phyloP scores from a whole-genome alignment of 257 asterid genomes.

The Nicotiana benthamiana region DNA sequence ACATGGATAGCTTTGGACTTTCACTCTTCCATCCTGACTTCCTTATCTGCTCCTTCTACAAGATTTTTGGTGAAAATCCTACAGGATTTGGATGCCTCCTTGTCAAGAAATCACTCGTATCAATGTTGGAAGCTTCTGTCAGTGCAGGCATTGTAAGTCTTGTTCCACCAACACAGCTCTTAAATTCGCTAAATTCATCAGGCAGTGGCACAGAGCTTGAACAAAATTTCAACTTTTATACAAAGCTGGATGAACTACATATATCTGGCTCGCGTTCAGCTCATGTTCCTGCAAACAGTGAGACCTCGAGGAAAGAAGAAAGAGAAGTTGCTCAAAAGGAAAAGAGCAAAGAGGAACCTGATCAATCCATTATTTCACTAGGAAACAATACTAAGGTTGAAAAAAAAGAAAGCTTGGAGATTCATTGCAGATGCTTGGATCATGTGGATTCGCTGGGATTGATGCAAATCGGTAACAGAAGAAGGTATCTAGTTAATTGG shows the following conservation, averaged over 20 bases:
- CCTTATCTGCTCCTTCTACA: slow-evolving; percentile 79
- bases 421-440: slow-evolving; percentile 65
- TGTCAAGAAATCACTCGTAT: slow-evolving; percentile 53
- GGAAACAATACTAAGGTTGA: neutral
- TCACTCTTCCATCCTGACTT: slow-evolving; percentile 78
- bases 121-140: slow-evolving; percentile 45
- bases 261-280: slow-evolving; percentile 6
- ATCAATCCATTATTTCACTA: neutral
- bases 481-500: slow-evolving; percentile 84
- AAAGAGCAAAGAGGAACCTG: slow-evolving; percentile 6
- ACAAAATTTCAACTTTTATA: slow-evolving; percentile 8
- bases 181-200: slow-evolving; percentile 34
- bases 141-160: slow-evolving; percentile 57
- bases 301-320: neutral
- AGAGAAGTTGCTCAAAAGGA: slow-evolving; percentile 6
- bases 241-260: slow-evolving; percentile 11
- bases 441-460: slow-evolving; percentile 75
- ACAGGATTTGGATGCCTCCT: slow-evolving; percentile 92
- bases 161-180: slow-evolving; percentile 31
- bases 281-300: neutral
- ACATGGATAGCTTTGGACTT: slow-evolving; percentile 80
- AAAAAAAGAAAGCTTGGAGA: slow-evolving; percentile 9
- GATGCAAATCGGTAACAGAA: slow-evolving; percentile 46
- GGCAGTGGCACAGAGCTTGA: slow-evolving; percentile 57
- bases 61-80: slow-evolving; percentile 79